These are phyloP conservation scores for Pichia sp. DNA, from an alignment of 1,139 yeast species.

Conservation along the genomic window DNA sequence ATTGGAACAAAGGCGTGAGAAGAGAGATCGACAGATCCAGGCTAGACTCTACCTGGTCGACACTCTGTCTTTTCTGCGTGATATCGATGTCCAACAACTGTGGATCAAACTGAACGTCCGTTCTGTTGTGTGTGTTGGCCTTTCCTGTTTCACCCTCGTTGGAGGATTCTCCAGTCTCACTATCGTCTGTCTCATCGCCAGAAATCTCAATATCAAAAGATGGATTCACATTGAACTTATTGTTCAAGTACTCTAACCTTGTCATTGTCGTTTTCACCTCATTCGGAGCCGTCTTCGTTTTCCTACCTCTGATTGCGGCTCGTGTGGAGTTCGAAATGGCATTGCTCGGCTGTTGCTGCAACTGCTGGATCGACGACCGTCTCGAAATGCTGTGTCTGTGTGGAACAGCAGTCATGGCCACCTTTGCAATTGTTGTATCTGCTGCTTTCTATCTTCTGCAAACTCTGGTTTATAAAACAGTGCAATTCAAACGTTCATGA, in stretches of 20 bases:
- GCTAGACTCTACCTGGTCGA: slow-evolving; percentile 5
- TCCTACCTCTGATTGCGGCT: background rate
- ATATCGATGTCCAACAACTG: slow-evolving; percentile 11
- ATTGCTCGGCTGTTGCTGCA: background rate
- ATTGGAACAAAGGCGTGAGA: slow-evolving; percentile 37
- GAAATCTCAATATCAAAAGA: slow-evolving; percentile 16
- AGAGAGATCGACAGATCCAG: slow-evolving; percentile 21
- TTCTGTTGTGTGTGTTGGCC: background rate
- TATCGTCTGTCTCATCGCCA: slow-evolving; percentile 9
- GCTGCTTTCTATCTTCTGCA: background rate
- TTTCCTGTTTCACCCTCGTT: background rate
- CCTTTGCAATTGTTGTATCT: too few species aligned
- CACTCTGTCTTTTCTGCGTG: background rate
- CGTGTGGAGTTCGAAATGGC: background rate
- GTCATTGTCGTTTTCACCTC: slow-evolving; percentile 9
- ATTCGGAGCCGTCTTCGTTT: slow-evolving; percentile 1
- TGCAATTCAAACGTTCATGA: too few species aligned
- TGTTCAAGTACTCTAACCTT: slow-evolving; percentile 13
- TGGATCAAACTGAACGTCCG: background rate
- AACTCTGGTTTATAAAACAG: too few species aligned
- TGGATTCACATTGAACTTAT: slow-evolving; percentile 14
- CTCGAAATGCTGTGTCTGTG: slow-evolving; percentile 17
- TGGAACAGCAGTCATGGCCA: slow-evolving; percentile 7
- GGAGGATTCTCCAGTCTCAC: background rate
- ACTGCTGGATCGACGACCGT: slow-evolving; percentile 8